Evolutionary conservation across 1,284 basidiomycete genomes (phyloP).

Genomic region (Ceratobasidium sp.): DNA sequence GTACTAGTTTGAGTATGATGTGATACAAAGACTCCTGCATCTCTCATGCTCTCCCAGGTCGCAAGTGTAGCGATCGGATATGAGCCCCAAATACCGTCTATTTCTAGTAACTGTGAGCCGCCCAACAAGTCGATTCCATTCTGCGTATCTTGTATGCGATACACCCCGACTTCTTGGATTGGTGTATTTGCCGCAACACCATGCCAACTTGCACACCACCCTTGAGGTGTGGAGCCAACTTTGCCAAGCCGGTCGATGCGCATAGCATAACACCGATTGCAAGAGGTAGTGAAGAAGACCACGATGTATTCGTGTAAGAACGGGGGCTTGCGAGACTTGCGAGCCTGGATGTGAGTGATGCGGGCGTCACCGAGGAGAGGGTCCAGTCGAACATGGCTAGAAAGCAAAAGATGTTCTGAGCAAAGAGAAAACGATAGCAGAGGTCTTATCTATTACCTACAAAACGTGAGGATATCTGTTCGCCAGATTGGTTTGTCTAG

Average conservation of each 20-base stretch:
- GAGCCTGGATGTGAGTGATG: slow-evolving; percentile 27
- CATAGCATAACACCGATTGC: background rate
- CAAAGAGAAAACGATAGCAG: no score
- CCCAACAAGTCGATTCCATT: slow-evolving; percentile 6
- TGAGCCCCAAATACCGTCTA: slow-evolving; percentile 29
- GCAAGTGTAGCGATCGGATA: slow-evolving; percentile 27
- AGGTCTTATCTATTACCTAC: no score
- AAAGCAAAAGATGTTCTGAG: no score
- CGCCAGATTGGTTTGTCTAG: slow-evolving; percentile 1
- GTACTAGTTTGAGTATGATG: slow-evolving; percentile 1
- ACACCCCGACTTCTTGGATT: slow-evolving; percentile 14
- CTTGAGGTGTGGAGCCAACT: background rate
- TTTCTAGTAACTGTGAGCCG: slow-evolving; percentile 3
- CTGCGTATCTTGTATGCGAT: slow-evolving; percentile 15
- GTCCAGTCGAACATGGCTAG: slow-evolving; percentile 1
- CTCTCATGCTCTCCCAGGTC: background rate
- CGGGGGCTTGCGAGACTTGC: slow-evolving; percentile 23
- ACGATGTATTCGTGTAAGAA: slow-evolving; percentile 32
- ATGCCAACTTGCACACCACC: background rate
- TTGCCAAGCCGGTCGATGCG: slow-evolving; percentile 28
- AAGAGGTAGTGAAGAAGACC: background rate
- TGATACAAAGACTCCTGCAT: background rate
- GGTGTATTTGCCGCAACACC: background rate
- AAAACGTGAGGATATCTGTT: slow-evolving; percentile 26
- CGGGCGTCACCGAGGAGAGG: background rate